Conservation (phyloP, 164 flowering plant genomes). For the Chloranthus sessilifolius region DNA sequence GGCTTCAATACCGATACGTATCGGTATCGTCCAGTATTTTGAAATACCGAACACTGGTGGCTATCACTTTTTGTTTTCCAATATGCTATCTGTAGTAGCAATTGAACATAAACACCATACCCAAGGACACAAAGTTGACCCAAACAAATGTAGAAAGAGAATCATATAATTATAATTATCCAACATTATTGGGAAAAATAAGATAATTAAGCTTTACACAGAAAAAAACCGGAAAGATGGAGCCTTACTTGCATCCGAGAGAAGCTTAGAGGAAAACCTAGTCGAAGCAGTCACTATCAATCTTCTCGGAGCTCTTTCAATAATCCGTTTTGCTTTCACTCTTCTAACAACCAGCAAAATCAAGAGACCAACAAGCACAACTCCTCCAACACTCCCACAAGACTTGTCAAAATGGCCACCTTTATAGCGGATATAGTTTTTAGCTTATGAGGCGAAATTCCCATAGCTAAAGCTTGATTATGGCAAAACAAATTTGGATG, state of each 20-base stretch:
- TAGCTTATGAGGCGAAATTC: conserved; percentile 40
- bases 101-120: too few species aligned
- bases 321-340: conserved; percentile 21
- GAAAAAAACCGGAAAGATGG: too few species aligned
- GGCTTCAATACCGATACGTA: too few species aligned
- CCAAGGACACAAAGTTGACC: too few species aligned
- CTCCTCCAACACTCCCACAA: conserved; percentile 49
- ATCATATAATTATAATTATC: too few species aligned
- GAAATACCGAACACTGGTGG: too few species aligned
- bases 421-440: conserved; percentile 34
- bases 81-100: too few species aligned
- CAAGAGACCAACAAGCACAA: conserved; percentile 32
- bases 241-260: conserved; percentile 80
- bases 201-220: too few species aligned
- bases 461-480: conserved; percentile 93
- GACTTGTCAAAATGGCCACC: conserved; percentile 37
- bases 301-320: conserved; percentile 33
- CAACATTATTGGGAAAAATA: too few species aligned
- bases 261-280: conserved; percentile 67
- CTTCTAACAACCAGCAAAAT: conserved; percentile 34
- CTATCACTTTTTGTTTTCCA: too few species aligned
- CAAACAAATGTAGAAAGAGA: too few species aligned
- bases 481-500: conserved; percentile 61
- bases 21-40: too few species aligned
- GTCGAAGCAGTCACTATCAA: conserved; percentile 45